These are phyloP conservation scores for Pythium sp. DNA, from an alignment of 352 stramenopile genomes.

Conservation along the genomic window DNA sequence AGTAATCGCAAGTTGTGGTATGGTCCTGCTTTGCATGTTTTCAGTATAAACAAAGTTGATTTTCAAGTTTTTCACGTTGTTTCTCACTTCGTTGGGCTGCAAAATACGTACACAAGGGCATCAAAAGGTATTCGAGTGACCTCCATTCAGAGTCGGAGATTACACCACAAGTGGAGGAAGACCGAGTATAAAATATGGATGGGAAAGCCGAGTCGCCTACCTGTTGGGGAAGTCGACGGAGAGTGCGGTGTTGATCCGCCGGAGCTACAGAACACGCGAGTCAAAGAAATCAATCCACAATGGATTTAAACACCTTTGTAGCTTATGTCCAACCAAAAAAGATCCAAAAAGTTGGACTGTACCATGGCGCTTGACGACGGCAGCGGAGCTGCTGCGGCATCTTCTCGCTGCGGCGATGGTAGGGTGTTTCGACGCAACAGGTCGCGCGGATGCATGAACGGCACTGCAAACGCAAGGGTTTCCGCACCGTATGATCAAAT, in stretches of 20 bases:
- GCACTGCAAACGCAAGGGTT: slow-evolving; percentile 4
- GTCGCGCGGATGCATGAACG: slow-evolving; percentile 32
- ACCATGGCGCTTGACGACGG: slow-evolving; percentile 67
- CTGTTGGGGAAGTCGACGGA: slow-evolving; percentile 30
- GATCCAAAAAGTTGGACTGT: slow-evolving; percentile 2
- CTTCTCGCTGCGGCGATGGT: slow-evolving; percentile 25
- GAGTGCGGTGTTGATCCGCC: slow-evolving; percentile 59
- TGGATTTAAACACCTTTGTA: slow-evolving; percentile 1
- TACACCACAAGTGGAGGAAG: not conserved
- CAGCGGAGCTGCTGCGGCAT: slow-evolving; percentile 20
- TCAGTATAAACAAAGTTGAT: not conserved
- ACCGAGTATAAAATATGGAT: too few species aligned
- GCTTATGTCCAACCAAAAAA: not conserved
- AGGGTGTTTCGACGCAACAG: slow-evolving; percentile 46
- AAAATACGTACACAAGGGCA: not conserved
- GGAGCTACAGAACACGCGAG: slow-evolving; percentile 30
- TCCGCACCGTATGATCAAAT: too few species aligned
- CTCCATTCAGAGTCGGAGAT: not conserved
- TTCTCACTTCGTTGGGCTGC: slow-evolving; percentile 22
- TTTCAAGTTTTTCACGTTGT: not conserved
- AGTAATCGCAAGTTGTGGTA: not conserved
- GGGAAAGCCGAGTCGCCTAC: not conserved
- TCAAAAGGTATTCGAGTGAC: not conserved
- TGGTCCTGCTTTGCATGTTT: not conserved
- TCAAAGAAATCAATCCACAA: slow-evolving; percentile 8